Percentiles rank a stretch among this genome's conserved stretches.
These are phyloP conservation scores for Paecilomyces fulvus DNA, from an alignment of 2,329 filamentous ascomycete genomes.

Conservation along the genomic window DNA sequence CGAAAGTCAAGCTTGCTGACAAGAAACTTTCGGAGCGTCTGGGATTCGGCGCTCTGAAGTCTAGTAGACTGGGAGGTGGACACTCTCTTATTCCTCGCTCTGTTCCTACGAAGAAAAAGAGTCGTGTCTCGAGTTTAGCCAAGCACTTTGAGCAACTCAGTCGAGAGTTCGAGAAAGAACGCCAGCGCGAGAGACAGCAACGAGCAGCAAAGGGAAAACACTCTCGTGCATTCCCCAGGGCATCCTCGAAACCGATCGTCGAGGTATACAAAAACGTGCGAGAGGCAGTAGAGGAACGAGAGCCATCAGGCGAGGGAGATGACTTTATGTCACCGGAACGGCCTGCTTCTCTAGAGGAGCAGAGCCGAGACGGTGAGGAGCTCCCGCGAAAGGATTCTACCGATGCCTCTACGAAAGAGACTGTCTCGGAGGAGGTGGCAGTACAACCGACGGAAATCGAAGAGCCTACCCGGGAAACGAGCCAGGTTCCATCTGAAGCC, in stretches of 20 bases:
- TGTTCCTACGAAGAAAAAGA: slow-evolving; percentile 59
- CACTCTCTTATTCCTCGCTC: slow-evolving; percentile 82
- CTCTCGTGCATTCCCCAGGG: slow-evolving; percentile 77
- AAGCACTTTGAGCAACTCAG: slow-evolving; percentile 96
- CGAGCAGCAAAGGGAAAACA: slow-evolving; percentile 65
- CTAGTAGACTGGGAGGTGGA: slow-evolving; percentile 37
- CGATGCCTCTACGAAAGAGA: slow-evolving; percentile 23
- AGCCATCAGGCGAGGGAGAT: slow-evolving; percentile 55
- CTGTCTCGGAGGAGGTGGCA: slow-evolving; percentile 23
- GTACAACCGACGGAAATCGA: slow-evolving; percentile 35
- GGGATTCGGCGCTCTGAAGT: slow-evolving; percentile 57
- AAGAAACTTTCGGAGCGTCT: slow-evolving; percentile 71
- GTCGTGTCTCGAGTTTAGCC: slow-evolving; percentile 82
- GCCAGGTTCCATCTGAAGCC: slow-evolving; percentile 52
- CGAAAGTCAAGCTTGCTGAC: slow-evolving; percentile 43
- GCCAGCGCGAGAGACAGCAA: slow-evolving; percentile 74
- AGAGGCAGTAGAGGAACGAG: slow-evolving; percentile 79
- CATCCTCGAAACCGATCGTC: slow-evolving; percentile 89
- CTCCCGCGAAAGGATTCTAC: slow-evolving; percentile 12
- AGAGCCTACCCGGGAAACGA: slow-evolving; percentile 36
- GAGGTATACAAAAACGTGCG: slow-evolving; percentile 92
- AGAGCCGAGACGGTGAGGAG: slow-evolving; percentile 22
- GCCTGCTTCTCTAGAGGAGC: slow-evolving; percentile 21
- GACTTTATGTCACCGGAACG: slow-evolving; percentile 25
- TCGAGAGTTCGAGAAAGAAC: slow-evolving; percentile 91